phyloP scores from a whole-genome alignment of 2,329 filamentous ascomycete genomes.

The Claviceps africana region DNA sequence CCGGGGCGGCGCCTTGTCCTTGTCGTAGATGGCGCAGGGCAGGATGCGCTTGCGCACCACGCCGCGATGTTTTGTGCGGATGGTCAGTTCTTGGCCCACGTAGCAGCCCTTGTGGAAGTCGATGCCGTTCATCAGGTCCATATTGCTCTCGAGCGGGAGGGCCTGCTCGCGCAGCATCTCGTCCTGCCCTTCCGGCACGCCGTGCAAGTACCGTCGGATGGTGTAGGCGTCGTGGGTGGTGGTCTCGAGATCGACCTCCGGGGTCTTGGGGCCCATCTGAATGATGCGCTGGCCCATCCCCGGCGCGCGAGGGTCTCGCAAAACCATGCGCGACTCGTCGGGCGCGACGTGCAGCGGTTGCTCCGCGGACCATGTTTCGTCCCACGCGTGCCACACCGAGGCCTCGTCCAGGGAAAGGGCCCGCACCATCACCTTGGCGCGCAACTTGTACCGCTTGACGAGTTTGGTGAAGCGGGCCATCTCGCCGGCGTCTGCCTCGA shows the following conservation, averaged over 20 bases:
- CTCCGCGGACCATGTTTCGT: too few species aligned
- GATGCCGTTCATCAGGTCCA: constrained; percentile 73
- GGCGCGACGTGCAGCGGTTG: constrained; percentile 7
- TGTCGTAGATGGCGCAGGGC: constrained; percentile 59
- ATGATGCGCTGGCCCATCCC: constrained; percentile 40
- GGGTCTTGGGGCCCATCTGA: constrained; percentile 16
- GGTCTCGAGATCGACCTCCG: constrained; percentile 29
- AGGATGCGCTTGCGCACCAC: constrained; percentile 84
- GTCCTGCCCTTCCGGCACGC: constrained; percentile 70
- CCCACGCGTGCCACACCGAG: constrained; percentile 63
- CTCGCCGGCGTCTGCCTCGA: constrained; percentile 68
- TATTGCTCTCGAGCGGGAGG: constrained; percentile 76
- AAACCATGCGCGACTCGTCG: constrained; percentile 16
- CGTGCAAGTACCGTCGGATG: constrained; percentile 62
- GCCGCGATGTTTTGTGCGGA: constrained; percentile 85
- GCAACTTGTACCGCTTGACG: constrained; percentile 72
- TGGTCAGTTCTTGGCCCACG: constrained; percentile 90
- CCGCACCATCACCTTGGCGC: constrained; percentile 61
- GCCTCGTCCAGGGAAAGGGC: constrained; percentile 51
- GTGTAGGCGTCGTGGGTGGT: constrained; percentile 50
- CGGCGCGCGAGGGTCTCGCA: constrained; percentile 40
- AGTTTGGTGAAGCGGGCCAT: constrained; percentile 51
- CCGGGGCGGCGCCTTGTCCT: constrained; percentile 23
- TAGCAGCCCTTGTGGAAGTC: constrained; percentile 97
- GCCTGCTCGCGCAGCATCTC: constrained; percentile 62